Percentiles rank a stretch among this genome's conserved stretches.
phyloP scores from a whole-genome alignment of 1,284 basidiomycete genomes.

The Flammula alnicola region DNA sequence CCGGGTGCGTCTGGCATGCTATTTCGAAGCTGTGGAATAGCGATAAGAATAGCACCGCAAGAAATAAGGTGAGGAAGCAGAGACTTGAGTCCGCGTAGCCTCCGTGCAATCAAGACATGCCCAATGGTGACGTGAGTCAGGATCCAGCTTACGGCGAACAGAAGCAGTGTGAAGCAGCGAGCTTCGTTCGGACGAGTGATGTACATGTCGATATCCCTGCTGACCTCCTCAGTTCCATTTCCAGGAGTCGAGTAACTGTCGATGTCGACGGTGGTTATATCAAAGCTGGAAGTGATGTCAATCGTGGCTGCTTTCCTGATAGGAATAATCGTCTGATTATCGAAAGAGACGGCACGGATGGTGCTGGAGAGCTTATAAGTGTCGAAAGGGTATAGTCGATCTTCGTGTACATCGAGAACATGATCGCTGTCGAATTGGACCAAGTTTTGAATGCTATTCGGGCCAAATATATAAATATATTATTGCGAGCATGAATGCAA shows the following conservation, averaged over 20 bases:
- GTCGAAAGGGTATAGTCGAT: constrained; percentile 62
- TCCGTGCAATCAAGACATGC: constrained; percentile 47
- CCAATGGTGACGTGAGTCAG: constrained; percentile 54
- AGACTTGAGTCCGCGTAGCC: constrained; percentile 33
- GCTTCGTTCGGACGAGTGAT: constrained; percentile 50
- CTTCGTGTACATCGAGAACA: constrained; percentile 59
- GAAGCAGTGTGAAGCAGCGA: constrained; percentile 47
- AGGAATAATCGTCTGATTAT: constrained; percentile 42
- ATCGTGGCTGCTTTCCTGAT: constrained; percentile 51
- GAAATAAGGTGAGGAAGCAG: constrained; percentile 45
- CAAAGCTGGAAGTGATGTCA: constrained; percentile 51
- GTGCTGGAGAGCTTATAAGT: constrained; percentile 55
- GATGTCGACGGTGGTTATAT: constrained; percentile 45
- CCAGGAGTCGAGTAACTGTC: constrained; percentile 28
- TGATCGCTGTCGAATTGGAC: constrained; percentile 63
- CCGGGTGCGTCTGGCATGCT: constrained; percentile 64
- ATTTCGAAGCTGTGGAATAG: constrained; percentile 54
- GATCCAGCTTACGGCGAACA: constrained; percentile 58
- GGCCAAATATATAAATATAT: background rate
- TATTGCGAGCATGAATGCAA: constrained; percentile 1
- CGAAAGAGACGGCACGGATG: constrained; percentile 42
- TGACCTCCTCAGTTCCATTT: constrained; percentile 34
- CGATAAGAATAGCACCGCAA: constrained; percentile 46
- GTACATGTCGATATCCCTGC: constrained; percentile 49
- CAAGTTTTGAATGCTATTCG: constrained; percentile 57